A percentile compares a stretch with the other conserved stretches of the same genome.
phyloP scores from a whole-genome alignment of 2,329 filamentous ascomycete species.

The Colletotrichum sp. region DNA sequence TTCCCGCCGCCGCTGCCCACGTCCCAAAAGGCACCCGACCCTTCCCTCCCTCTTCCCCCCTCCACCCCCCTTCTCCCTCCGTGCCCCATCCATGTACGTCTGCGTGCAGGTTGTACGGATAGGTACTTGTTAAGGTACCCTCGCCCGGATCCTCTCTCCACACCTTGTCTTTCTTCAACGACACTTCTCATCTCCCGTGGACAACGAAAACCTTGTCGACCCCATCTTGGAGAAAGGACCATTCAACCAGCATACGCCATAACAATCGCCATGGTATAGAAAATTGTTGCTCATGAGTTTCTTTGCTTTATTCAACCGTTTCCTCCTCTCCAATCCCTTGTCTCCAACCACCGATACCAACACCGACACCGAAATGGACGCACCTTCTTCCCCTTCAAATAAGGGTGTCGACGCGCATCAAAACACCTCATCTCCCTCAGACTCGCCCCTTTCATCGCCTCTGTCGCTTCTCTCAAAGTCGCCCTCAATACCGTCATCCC shows the following conservation, averaged over 20 bases:
- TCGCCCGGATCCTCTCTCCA: conserved; percentile 19
- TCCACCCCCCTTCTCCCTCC: background rate
- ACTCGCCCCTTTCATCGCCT: conserved; percentile 54
- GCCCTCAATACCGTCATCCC: conserved; percentile 54
- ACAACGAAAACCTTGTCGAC: conserved; percentile 20
- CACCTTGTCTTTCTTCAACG: conserved; percentile 23
- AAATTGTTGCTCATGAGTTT: conserved; percentile 11
- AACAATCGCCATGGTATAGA: conserved; percentile 20
- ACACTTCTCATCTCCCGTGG: conserved; percentile 10
- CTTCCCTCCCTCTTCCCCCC: background rate
- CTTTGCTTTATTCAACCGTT: background rate
- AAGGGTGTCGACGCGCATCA: conserved; percentile 14
- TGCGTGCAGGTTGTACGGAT: conserved; percentile 3
- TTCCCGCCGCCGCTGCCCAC: background rate
- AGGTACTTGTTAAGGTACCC: conserved; percentile 21
- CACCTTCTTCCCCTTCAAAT: conserved; percentile 7
- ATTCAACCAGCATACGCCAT: background rate
- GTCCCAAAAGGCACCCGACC: background rate
- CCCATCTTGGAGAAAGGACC: background rate
- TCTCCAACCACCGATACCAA: background rate
- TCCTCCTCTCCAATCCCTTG: background rate
- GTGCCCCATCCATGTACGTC: conserved; percentile 15
- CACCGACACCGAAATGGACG: conserved; percentile 9
- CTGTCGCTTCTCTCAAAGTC: conserved; percentile 59
- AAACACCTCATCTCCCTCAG: conserved; percentile 26